Evolutionary conservation across 495 filamentous ascomycete species (phyloP).

Genomic region (Penicillium paradoxum): DNA sequence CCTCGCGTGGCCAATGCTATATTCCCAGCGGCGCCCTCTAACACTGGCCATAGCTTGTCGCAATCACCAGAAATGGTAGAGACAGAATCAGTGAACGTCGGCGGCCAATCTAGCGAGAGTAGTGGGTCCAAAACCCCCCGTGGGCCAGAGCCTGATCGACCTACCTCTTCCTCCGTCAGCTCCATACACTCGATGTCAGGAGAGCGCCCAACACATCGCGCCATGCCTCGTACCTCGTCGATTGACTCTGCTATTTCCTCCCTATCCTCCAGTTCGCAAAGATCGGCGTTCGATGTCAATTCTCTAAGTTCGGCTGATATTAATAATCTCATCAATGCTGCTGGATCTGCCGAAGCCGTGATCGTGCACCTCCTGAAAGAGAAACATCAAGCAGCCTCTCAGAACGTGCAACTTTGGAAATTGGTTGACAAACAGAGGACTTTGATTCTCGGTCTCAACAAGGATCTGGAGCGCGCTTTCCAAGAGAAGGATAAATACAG

Average conservation of each 20-base stretch:
- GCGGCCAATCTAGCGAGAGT: slow-evolving; percentile 13
- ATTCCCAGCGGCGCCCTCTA: slow-evolving; percentile 29
- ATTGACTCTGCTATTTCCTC: slow-evolving; percentile 94
- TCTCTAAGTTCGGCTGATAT: slow-evolving; percentile 56
- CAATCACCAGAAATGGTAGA: slow-evolving; percentile 16
- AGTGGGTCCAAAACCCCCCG: slow-evolving; percentile 24
- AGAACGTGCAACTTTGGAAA: slow-evolving; percentile 91
- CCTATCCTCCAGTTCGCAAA: slow-evolving; percentile 65
- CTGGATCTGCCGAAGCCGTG: slow-evolving; percentile 84
- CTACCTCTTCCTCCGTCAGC: slow-evolving; percentile 32
- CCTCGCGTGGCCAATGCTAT: slow-evolving; percentile 31
- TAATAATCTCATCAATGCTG: slow-evolving; percentile 67
- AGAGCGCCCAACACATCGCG: slow-evolving; percentile 37
- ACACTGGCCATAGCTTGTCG: slow-evolving; percentile 13
- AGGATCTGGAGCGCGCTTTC: slow-evolving; percentile 84
- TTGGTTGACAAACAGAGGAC: slow-evolving; percentile 93
- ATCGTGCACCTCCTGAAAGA: slow-evolving; percentile 86
- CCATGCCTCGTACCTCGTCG: slow-evolving; percentile 75
- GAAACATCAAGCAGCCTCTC: slow-evolving; percentile 78
- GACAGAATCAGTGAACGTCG: slow-evolving; percentile 19
- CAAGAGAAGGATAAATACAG: slow-evolving; percentile 95
- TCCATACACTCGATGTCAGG: slow-evolving; percentile 29
- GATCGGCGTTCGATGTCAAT: slow-evolving; percentile 55
- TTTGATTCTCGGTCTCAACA: slow-evolving; percentile 89
- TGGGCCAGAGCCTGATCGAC: slow-evolving; percentile 26